Evolutionary conservation across 2,329 filamentous ascomycete species (phyloP), one percentile per base, ranked within the genome.

Genomic region (Lasiodiplodia gonubiensis): DNA sequence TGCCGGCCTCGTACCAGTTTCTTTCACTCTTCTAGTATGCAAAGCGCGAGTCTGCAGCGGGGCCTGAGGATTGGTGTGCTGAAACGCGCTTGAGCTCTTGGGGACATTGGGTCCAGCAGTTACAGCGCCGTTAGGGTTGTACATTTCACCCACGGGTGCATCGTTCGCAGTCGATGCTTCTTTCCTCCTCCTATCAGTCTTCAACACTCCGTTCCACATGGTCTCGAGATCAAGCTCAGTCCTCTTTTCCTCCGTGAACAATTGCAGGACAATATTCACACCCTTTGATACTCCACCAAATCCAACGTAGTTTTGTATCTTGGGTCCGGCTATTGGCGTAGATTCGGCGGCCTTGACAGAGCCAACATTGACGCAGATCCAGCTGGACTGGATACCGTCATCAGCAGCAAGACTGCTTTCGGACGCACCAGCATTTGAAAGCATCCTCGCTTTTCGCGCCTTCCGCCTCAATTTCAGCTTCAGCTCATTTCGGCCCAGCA

Each of bases 281-380:
- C 87, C 87, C 10, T 83, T 80, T 11, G 79, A 82, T 67, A 82
- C 74, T 42, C 82, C 81, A 1, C 93, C 92, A 74, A 97, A 97
- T 0, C 94, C 94, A 39, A 93, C 89, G 67, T 94, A 88, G 10
- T 86, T 83, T 16, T 88, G 84, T 21, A 27, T 46, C 27, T 60
- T 25, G 11, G 48, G 16, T 0, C 3, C 23, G n/a, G 46, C 14
- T 6, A 4, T 30, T 11, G 60, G 52, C 6, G 48, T 64, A 12
- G 55, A 61, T 6, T 51, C 49, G n/a, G 84, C 82, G 25, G 86
- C 85, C 52, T 90, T 87, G 0, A 93, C 85, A 18, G 86, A 87
- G 4, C 92, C 92, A 11, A 95, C 86, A 76, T 97, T 96, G 69
- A 98, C 92, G 79, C 95, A 99, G 23, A 99, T 91, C 95, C 95